phyloP scores from a whole-genome alignment of 306 rosid species.

The Astragalus glycyphyllos region DNA sequence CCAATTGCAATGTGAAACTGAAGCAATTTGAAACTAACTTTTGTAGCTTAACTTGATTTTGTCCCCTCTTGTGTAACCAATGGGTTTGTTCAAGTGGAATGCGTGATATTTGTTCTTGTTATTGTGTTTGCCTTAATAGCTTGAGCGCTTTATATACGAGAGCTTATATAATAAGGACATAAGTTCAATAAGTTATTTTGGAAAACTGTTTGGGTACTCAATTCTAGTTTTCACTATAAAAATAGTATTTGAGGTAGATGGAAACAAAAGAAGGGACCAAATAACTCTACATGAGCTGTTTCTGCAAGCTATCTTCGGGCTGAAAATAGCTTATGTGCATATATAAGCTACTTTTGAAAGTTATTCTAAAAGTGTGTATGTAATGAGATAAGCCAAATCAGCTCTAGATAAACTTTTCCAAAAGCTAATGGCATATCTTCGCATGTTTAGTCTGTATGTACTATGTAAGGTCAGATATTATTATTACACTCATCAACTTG shows the following conservation, averaged over 20 bases:
- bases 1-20: slow-evolving; percentile 15
- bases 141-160: neutral
- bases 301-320: neutral
- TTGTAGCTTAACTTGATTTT: neutral
- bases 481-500: slow-evolving; percentile 9
- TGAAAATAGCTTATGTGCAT: neutral
- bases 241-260: neutral
- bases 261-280: slow-evolving; percentile 4
- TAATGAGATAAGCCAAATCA: neutral
- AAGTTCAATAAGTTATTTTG: neutral
- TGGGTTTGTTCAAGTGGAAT: slow-evolving; percentile 4
- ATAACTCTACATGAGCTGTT: neutral
- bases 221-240: neutral
- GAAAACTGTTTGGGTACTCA: neutral
- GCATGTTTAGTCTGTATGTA: neutral
- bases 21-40: neutral
- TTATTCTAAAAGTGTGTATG: neutral
- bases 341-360: neutral
- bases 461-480: neutral
- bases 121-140: neutral
- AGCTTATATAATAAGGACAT: slow-evolving; percentile 3
- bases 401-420: no score
- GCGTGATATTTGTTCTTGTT: slow-evolving; percentile 3
- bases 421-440: neutral
- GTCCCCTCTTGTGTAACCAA: slow-evolving; percentile 12